Percentiles rank a stretch among this genome's conserved stretches.
Evolutionary conservation across 805 yeast species (phyloP).

Genomic region (Saturnispora sekii): DNA sequence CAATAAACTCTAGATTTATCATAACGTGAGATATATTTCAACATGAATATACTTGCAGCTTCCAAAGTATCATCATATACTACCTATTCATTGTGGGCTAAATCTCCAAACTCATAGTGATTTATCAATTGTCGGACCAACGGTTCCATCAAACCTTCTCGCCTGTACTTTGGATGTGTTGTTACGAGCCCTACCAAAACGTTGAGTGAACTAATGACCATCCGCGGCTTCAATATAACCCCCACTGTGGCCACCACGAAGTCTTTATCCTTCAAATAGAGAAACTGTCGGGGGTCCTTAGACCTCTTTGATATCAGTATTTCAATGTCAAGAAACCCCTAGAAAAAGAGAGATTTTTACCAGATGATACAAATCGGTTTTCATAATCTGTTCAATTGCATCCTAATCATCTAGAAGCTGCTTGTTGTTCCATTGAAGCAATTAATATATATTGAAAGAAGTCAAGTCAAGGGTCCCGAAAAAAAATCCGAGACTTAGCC

Average conservation of each 20-base stretch:
- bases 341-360: background rate
- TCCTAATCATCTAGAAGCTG: background rate
- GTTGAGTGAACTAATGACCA: background rate
- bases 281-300: background rate
- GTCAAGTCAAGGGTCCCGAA: background rate
- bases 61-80: background rate
- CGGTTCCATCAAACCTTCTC: slow-evolving; percentile 1
- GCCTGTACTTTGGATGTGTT: slow-evolving; percentile 9
- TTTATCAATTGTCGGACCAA: slow-evolving; percentile 6
- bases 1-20: slow-evolving; percentile 1
- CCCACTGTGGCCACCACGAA: background rate
- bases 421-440: background rate
- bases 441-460: background rate
- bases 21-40: background rate
- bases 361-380: background rate
- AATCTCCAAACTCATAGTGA: slow-evolving; percentile 6
- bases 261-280: background rate
- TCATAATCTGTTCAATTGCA: background rate
- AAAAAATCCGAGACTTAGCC: no score
- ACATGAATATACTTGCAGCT: background rate
- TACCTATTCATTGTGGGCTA: background rate
- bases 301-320: background rate
- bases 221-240: slow-evolving; percentile 3
- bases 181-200: slow-evolving; percentile 5
- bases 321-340: background rate